Evolutionary conservation across 1,284 basidiomycete species (phyloP), one percentile per base, ranked within the genome.

Genomic region (Bjerkandera adusta): DNA sequence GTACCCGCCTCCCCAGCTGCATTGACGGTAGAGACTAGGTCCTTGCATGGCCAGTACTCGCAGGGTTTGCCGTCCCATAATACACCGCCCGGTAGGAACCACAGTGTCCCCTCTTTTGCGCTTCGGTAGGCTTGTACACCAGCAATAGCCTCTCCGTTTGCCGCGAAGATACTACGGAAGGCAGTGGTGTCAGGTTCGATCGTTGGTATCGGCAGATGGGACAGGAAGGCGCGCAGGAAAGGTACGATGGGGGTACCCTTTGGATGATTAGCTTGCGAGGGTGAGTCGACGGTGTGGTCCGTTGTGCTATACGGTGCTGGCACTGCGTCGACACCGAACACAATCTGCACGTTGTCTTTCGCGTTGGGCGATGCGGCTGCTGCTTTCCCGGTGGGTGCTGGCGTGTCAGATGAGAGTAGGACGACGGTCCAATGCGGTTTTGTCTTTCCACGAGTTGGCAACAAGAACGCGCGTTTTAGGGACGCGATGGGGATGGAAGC

Each of bases 21-120:
- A 16, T 36, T 36, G n/a, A 67, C 72, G 32, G 62, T 61, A 2
- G 25, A 27, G 5, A 76, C 61, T 7, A 88, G 60, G 54, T 84
- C 77, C 36, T 73, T 68, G n/a, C 85, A 65, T 4, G 81, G 65
- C 79, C 85, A 89, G 59, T 85, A 89, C 57, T 85, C 82, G 59
- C 82, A 85, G 2, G 85, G 85, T 54, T 83, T 83, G 55, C 75
- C 81, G 34, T 85, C 84, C 77, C 83, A 85, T 5, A 89, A 69
- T 6, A 89, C 72, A 11, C 86, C 87, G 24, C 70, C 65, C 25
- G 71, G 64, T 41, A 84, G 68, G 68, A 89, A 89, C 83, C 84
- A 88, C 25, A 89, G 66, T 36, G 73, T 83, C 1, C 85, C 85
- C 2, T 73, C 62, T 58, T 87, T 88, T 1, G 85, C 85, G 21